phyloP scores from a whole-genome alignment of 192 early-diverging fungal genomes.

The Borealophlyctis nickersoniae region DNA sequence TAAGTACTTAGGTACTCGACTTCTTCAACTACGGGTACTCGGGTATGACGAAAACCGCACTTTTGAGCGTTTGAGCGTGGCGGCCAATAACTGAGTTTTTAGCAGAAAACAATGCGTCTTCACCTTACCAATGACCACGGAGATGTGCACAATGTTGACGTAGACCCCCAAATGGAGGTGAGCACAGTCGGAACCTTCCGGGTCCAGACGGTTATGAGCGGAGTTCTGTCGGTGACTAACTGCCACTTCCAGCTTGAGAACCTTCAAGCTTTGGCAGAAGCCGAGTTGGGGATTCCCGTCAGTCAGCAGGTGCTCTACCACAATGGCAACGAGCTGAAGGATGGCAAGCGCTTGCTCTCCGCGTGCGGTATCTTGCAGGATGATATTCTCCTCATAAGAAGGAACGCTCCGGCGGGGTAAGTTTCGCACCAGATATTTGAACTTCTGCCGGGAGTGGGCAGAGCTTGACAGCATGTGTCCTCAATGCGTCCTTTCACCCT shows the following conservation, averaged over 20 bases:
- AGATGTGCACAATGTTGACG: slow-evolving; percentile 50
- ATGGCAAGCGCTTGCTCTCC: slow-evolving; percentile 62
- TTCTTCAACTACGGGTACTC: too few species aligned
- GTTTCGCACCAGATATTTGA: background rate
- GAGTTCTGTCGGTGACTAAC: background rate
- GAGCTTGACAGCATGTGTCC: slow-evolving; percentile 11
- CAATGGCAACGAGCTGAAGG: slow-evolving; percentile 62
- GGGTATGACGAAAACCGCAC: too few species aligned
- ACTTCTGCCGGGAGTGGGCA: slow-evolving; percentile 3
- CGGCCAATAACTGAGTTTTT: too few species aligned
- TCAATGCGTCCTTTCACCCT: slow-evolving; percentile 21
- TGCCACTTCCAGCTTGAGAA: slow-evolving; percentile 29
- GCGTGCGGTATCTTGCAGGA: slow-evolving; percentile 64
- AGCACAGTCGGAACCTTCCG: background rate
- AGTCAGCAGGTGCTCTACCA: slow-evolving; percentile 61
- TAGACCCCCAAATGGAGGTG: slow-evolving; percentile 28
- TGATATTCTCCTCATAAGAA: slow-evolving; percentile 69
- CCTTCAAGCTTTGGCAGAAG: slow-evolving; percentile 80
- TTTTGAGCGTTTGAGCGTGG: too few species aligned
- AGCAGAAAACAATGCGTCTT: too few species aligned
- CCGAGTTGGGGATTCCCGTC: slow-evolving; percentile 68
- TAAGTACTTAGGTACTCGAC: too few species aligned
- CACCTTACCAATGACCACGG: slow-evolving; percentile 57
- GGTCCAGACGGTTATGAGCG: background rate
- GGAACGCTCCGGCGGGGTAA: slow-evolving; percentile 12